Evolutionary conservation across 768 basidiomycete species (phyloP), one percentile per base, ranked within the genome.

Genomic region (Brasilioporus rufonigricans): DNA sequence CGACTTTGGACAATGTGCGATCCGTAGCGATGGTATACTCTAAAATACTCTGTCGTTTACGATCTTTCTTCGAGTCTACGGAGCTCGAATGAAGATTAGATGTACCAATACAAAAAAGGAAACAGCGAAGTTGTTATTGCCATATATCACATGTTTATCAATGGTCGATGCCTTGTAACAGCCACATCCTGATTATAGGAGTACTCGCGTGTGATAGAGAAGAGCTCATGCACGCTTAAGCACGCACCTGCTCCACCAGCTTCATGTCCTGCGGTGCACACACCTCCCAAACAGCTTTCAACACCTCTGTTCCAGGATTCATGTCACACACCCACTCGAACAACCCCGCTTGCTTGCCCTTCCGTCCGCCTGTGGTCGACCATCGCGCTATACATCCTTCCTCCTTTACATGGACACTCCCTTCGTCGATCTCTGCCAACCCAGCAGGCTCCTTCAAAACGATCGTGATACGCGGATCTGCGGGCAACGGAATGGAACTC

Each of bases 1-100:
- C 29, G 67, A 82, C 64, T 83, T 81, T 60, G 85, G 86, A 0
- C 84, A 87, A 56, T 85, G 83, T 57, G 85, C 86, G 4, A 80
- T 85, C 55, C 71, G 86, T 48, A 83, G 81, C 59, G 86, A 87
- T 56, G 83, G 85, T 21, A 9, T 50, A 38, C 24, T 39, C 5
- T 49, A 52, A 65, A 36, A 12, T 9, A 23, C 27, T 41, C 16
- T 6, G 3, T n/a, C 39, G 12, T n/a, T n/a, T n/a, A n/a, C n/a
- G n/a, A n/a, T n/a, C n/a, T n/a, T n/a, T n/a, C n/a, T n/a, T n/a
- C n/a, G n/a, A n/a, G 12, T 26, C 18, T 11, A 18, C 11, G 23
- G 26, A 43, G 33, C 33, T 23, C 9, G 33, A 33, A 23, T 3
- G 16, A 10, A 45, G 8, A 36, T 5, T 13, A 18, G 3, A 41